These are phyloP conservation scores for Cyamopsis tetragonoloba DNA, from an alignment of 306 rosid species.

Conservation along the genomic window DNA sequence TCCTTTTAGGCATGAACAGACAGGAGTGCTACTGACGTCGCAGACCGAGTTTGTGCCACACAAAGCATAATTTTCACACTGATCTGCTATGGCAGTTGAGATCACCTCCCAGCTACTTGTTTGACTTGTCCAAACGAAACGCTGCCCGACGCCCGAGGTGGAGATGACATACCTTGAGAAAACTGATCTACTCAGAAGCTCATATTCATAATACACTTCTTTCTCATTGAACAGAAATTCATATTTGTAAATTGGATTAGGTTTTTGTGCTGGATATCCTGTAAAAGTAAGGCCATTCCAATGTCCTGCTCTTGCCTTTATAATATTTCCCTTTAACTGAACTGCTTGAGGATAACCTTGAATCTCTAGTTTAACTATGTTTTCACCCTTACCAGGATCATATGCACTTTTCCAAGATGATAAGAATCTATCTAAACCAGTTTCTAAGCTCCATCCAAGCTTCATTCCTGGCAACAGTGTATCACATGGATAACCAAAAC, in stretches of 20 bases:
- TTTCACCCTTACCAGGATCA: background rate
- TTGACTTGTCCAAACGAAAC: background rate
- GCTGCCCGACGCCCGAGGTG: background rate
- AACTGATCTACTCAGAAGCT: background rate
- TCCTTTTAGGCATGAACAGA: conserved; percentile 7
- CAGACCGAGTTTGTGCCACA: background rate
- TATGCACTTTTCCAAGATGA: conserved; percentile 14
- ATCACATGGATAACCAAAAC: no score
- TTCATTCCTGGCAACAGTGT: no score
- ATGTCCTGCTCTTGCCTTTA: background rate
- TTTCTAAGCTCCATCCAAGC: background rate
- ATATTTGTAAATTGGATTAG: background rate
- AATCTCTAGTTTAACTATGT: background rate
- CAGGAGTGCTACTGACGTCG: background rate
- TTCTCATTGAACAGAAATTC: background rate
- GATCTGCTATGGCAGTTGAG: background rate
- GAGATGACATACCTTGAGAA: background rate
- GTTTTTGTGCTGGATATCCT: background rate
- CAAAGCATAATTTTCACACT: background rate
- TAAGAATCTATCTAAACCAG: background rate
- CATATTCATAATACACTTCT: background rate
- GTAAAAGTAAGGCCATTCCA: conserved; percentile 14
- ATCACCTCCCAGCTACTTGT: background rate
- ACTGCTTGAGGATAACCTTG: conserved; percentile 9
- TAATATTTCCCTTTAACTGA: background rate